Conservation (phyloP, 192 early-diverging fungal species). For the Funneliformis mosseae region DNA sequence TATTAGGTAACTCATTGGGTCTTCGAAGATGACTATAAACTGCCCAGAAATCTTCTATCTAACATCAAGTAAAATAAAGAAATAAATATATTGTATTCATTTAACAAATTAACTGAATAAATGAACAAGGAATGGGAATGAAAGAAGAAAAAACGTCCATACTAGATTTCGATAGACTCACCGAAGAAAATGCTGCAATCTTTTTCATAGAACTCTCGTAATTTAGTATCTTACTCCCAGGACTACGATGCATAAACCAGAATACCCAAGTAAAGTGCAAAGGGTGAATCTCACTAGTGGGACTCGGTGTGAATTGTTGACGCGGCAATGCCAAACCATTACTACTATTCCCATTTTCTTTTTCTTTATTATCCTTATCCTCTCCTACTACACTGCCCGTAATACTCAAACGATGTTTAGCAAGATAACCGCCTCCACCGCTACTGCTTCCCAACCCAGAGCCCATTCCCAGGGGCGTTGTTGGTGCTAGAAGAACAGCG, state of each 20-base stretch:
- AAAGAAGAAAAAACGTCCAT: neutral
- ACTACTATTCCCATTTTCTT: slow-evolving; percentile 32
- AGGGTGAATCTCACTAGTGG: slow-evolving; percentile 57
- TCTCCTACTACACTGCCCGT: neutral
- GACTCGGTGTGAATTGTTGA: slow-evolving; percentile 35
- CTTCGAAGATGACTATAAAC: slow-evolving; percentile 79
- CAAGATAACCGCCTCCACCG: slow-evolving; percentile 16
- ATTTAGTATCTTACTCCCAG: slow-evolving; percentile 82
- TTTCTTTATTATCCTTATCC: slow-evolving; percentile 30
- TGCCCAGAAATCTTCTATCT: slow-evolving; percentile 81
- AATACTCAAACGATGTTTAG: slow-evolving; percentile 28
- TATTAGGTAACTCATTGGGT: slow-evolving; percentile 80
- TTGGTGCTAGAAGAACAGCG: slow-evolving; percentile 30
- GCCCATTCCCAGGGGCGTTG: slow-evolving; percentile 27
- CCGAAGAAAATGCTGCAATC: slow-evolving; percentile 79
- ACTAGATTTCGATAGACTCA: slow-evolving; percentile 32
- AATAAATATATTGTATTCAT: neutral
- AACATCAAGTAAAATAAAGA: slow-evolving; percentile 12
- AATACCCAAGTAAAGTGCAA: slow-evolving; percentile 86
- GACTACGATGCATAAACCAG: slow-evolving; percentile 93
- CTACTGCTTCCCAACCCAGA: neutral
- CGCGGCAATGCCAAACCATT: slow-evolving; percentile 29
- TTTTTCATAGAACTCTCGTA: slow-evolving; percentile 89
- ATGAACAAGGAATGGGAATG: neutral
- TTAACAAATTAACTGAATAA: neutral